Evolutionary conservation across 176 grass and related monocot species (phyloP).

Genomic region (sorghum (Sorghum bicolor)): Sorghum_bicolor_NCBIv3 NC_012879.2:47851501-47852000

Average conservation of each 20-base stretch:
- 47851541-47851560: no score
- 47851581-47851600: no score
- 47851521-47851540: no score
- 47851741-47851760: not conserved
- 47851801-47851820: not conserved
- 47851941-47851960: not conserved
- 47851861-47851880: not conserved
- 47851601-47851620: no score
- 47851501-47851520: no score
- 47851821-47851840: constrained; percentile 11
- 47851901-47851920: not conserved
- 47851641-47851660: no score
- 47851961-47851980: not conserved
- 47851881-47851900: not conserved
- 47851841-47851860: not conserved
- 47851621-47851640: no score
- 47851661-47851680: not conserved
- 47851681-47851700: not conserved
- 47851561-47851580: no score
- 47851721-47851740: not conserved
- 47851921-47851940: not conserved
- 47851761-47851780: not conserved
- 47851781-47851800: not conserved
- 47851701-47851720: not conserved
- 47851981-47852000: constrained; percentile 25